Conservation (phyloP, 2,329 filamentous ascomycete species). For the Neonectria punicea region DNA sequence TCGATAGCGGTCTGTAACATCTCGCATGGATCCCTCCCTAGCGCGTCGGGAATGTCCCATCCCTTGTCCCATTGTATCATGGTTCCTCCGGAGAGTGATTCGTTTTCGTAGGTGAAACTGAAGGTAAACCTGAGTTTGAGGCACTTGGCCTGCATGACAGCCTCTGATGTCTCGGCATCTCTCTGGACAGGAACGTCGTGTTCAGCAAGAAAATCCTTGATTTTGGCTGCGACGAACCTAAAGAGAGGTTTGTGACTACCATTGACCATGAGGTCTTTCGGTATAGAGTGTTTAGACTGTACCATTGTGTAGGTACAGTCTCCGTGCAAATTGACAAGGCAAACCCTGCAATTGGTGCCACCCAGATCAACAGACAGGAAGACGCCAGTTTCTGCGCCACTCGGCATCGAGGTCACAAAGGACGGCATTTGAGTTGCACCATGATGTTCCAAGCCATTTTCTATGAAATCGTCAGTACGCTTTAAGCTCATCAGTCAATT, state of each 20-base stretch:
- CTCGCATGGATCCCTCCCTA: slow-evolving; percentile 13
- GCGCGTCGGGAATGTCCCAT: slow-evolving; percentile 11
- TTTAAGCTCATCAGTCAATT: neutral
- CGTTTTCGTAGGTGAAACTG: slow-evolving; percentile 19
- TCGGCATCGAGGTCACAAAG: slow-evolving; percentile 15
- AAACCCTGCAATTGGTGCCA: slow-evolving; percentile 49
- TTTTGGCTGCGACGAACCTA: slow-evolving; percentile 3
- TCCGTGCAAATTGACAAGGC: slow-evolving; percentile 54
- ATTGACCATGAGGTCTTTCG: slow-evolving; percentile 8
- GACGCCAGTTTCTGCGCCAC: slow-evolving; percentile 13
- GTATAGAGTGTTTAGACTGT: slow-evolving; percentile 14
- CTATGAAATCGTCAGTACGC: neutral
- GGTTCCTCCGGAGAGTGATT: neutral
- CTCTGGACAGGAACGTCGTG: neutral
- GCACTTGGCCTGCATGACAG: neutral
- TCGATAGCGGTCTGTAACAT: slow-evolving; percentile 18
- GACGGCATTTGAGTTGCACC: slow-evolving; percentile 16
- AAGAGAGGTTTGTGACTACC: slow-evolving; percentile 14
- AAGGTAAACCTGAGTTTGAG: slow-evolving; percentile 12
- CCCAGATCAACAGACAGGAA: slow-evolving; percentile 48
- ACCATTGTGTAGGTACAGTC: slow-evolving; percentile 77
- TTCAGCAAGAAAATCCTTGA: neutral
- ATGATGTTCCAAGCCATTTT: neutral
- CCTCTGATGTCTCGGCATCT: neutral
- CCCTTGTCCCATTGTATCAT: slow-evolving; percentile 21